Evolutionary conservation across 192 early-diverging fungal species (phyloP).

Genomic region (Coemansia furcata): DNA sequence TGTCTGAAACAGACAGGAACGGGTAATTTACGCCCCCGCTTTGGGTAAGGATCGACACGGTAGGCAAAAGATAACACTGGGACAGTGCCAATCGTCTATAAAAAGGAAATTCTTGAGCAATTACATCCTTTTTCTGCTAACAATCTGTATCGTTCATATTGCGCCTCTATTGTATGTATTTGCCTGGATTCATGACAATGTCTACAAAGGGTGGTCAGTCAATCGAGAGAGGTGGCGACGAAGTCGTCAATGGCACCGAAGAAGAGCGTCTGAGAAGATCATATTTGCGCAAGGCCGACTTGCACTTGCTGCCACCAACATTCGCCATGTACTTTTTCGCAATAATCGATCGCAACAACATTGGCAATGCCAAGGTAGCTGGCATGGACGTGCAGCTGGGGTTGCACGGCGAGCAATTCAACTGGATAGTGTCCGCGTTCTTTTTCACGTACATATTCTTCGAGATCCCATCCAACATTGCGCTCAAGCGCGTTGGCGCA

Average conservation of each 20-base stretch:
- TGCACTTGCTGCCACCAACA: conserved; percentile 56
- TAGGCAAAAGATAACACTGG: background rate
- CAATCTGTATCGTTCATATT: background rate
- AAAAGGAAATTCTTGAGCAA: background rate
- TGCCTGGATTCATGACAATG: background rate
- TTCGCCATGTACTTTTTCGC: conserved; percentile 52
- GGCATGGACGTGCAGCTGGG: conserved; percentile 41
- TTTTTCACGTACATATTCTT: conserved; percentile 66
- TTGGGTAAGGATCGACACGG: background rate
- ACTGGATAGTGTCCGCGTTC: conserved; percentile 58
- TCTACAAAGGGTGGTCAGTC: background rate
- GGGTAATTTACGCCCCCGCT: background rate
- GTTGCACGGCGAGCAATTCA: conserved; percentile 46
- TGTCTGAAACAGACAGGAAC: background rate
- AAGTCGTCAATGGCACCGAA: background rate
- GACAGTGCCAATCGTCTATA: background rate
- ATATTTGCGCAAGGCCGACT: conserved; percentile 56
- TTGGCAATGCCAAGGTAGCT: conserved; percentile 51
- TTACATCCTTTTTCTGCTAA: background rate
- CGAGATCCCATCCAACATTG: conserved; percentile 63
- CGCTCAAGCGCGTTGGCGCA: conserved; percentile 45
- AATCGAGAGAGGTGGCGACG: background rate
- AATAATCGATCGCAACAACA: conserved; percentile 50
- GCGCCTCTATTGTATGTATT: background rate
- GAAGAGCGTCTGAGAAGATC: conserved; percentile 19